Evolutionary conservation across 768 basidiomycete species (phyloP), one percentile per base, ranked within the genome.

Genomic region (Crassisporium funariophilum): DNA sequence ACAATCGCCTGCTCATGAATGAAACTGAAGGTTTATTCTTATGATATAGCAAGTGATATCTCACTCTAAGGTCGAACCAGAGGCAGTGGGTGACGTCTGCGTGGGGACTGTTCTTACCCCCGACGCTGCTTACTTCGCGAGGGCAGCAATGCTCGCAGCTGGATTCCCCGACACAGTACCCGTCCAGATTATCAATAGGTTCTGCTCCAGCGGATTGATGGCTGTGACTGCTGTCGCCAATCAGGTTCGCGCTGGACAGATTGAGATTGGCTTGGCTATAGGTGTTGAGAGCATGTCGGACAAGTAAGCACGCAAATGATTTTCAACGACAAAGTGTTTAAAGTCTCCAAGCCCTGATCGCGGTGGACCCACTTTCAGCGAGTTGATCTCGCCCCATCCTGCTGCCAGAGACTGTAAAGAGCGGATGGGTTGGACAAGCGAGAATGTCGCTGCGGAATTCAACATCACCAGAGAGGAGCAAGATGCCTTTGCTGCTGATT

Each of bases 361-460:
- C 2, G 84, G 83, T 15, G 81, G 78, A 12, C 81, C 81, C 0
- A 54, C 68, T 33, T 79, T 79, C 49, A 85, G 84, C 35, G 87
- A 84, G 41, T 70, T 79, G 12, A 72, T 94, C 36, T 71, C 79
- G 20, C 61, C 66, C 12, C 76, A 84, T 58, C 59, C 72, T 9
- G 69, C 80, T 4, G 79, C 88, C 2, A 74, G 64, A 20, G 87
- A 88, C 53, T 84, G 83, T 49, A 60, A 71, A 16, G 70, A 82
- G 60, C 86, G 86, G 23, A 93, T 92, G 91, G 90, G 90, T 5
- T 91, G 91, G 91, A 91, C 90, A 5, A 85, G 84, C 54, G 90
- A 93, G 66, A 93, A 91, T 52, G 87, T 93, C 23, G 90, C 90
- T 0, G 66, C 68, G 23, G 87, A 91, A 34, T 91, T 82, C 64